Conservation (phyloP, 2,329 filamentous ascomycete genomes). For the Fusarium odoratissimum region DNA sequence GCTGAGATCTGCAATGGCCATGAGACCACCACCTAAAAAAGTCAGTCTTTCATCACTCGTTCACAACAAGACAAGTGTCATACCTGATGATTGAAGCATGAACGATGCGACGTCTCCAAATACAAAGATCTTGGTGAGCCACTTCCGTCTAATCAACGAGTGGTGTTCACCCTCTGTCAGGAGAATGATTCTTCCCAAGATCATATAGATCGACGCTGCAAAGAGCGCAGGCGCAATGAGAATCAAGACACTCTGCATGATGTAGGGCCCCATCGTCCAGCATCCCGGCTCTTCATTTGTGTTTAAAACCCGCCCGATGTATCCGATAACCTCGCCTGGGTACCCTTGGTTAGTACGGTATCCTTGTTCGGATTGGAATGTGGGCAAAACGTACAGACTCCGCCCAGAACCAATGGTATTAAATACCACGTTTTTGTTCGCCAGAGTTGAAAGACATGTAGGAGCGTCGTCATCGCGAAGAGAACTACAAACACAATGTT, state of each 20-base stretch:
- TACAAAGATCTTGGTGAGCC: slow-evolving; percentile 64
- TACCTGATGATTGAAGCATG: slow-evolving; percentile 43
- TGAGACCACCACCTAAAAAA: slow-evolving; percentile 39
- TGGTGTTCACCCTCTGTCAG: slow-evolving; percentile 52
- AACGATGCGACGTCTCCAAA: slow-evolving; percentile 62
- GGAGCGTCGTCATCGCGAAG: slow-evolving; percentile 36
- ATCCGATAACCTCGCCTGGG: slow-evolving; percentile 49
- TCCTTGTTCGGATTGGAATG: neutral
- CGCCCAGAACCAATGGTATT: slow-evolving; percentile 40
- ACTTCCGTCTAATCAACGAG: slow-evolving; percentile 55
- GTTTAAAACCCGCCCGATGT: slow-evolving; percentile 61
- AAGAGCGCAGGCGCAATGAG: slow-evolving; percentile 57
- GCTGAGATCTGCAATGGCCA: slow-evolving; percentile 33
- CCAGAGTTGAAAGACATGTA: slow-evolving; percentile 42
- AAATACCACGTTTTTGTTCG: slow-evolving; percentile 44
- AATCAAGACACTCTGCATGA: slow-evolving; percentile 54
- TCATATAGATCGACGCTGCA: slow-evolving; percentile 62
- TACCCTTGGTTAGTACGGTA: neutral
- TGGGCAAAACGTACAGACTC: slow-evolving; percentile 32
- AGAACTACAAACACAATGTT: slow-evolving; percentile 40
- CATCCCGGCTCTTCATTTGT: slow-evolving; percentile 52
- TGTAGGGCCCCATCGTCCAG: slow-evolving; percentile 50
- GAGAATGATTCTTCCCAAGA: slow-evolving; percentile 55
- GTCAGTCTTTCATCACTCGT: neutral
- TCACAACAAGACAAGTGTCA: neutral